Conservation (phyloP, 163 green algal genomes). For the Chloromonas sp. region DNA sequence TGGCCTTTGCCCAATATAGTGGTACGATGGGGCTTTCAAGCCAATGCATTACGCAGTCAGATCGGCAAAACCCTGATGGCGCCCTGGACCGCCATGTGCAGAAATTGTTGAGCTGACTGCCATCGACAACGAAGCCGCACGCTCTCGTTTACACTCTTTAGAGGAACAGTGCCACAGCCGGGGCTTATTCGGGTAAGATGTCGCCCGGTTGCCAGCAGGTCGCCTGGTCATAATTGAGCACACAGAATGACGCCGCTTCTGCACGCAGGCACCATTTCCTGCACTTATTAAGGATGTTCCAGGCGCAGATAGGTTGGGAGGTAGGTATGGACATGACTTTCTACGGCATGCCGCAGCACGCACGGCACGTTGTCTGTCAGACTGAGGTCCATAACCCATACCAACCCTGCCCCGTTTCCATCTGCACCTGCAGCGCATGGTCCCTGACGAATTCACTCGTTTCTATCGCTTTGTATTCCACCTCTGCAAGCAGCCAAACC, state of each 20-base stretch:
- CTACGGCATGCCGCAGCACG: too few relatives aligned
- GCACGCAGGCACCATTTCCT: background rate
- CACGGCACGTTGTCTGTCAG: too few relatives aligned
- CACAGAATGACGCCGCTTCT: background rate
- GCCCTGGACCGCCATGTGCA: background rate
- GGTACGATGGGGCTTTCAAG: background rate
- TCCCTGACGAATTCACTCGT: constrained; percentile 26
- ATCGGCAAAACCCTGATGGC: too few relatives aligned
- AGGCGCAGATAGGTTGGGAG: background rate
- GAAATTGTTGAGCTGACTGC: background rate
- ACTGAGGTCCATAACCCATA: too few relatives aligned
- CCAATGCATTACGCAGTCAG: too few relatives aligned
- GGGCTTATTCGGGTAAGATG: background rate
- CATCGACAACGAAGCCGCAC: background rate
- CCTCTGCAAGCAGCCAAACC: constrained; percentile 29
- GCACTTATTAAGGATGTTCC: background rate
- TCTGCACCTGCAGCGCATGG: constrained; percentile 25
- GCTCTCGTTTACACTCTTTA: background rate
- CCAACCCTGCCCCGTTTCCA: too few relatives aligned
- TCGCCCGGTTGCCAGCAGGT: too few relatives aligned
- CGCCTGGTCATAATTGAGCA: too few relatives aligned
- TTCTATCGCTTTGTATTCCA: constrained; percentile 48
- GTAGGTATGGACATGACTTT: background rate
- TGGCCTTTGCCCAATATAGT: background rate
- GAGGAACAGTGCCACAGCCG: background rate